Percentiles rank a stretch among this genome's conserved stretches.
phyloP scores from a whole-genome alignment of 805 yeast genomes.

The Sugiyamaella smithiae region DNA sequence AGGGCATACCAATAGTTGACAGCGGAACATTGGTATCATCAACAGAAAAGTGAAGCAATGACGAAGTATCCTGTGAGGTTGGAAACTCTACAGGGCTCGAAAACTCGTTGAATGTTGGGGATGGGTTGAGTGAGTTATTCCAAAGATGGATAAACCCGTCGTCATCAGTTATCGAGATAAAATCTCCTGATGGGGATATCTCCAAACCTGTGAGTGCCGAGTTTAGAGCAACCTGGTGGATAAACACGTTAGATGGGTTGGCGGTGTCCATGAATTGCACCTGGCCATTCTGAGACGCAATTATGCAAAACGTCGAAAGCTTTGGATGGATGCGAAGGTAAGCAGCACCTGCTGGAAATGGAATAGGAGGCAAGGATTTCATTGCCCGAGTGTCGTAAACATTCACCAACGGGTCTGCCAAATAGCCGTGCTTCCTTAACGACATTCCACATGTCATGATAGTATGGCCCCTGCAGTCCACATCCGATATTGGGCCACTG shows the following conservation, averaged over 20 bases:
- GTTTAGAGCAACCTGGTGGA: constrained; percentile 64
- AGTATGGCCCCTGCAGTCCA: constrained; percentile 37
- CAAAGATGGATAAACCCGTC: constrained; percentile 63
- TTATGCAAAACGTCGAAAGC: constrained; percentile 69
- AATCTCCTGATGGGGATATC: constrained; percentile 71
- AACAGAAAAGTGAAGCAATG: constrained; percentile 23
- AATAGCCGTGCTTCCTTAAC: constrained; percentile 57
- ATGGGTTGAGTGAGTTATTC: constrained; percentile 50
- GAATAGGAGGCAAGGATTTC: constrained; percentile 70
- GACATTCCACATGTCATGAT: constrained; percentile 72
- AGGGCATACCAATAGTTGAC: constrained; percentile 79
- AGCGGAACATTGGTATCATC: constrained; percentile 54
- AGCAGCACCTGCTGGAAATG: constrained; percentile 88
- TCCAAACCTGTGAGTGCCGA: constrained; percentile 50
- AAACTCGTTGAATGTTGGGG: constrained; percentile 50
- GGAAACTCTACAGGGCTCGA: constrained; percentile 44
- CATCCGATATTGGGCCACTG: constrained; percentile 38
- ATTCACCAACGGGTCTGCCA: constrained; percentile 77
- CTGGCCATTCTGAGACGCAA: constrained; percentile 76
- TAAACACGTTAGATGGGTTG: constrained; percentile 64
- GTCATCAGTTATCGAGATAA: constrained; percentile 64
- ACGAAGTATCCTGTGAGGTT: constrained; percentile 26
- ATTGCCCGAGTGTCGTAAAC: constrained; percentile 75
- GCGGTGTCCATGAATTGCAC: constrained; percentile 80
- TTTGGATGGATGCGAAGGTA: constrained; percentile 84